These are phyloP conservation scores for Lepiota subincarnata DNA, from an alignment of 768 basidiomycete species.

Conservation along the genomic window DNA sequence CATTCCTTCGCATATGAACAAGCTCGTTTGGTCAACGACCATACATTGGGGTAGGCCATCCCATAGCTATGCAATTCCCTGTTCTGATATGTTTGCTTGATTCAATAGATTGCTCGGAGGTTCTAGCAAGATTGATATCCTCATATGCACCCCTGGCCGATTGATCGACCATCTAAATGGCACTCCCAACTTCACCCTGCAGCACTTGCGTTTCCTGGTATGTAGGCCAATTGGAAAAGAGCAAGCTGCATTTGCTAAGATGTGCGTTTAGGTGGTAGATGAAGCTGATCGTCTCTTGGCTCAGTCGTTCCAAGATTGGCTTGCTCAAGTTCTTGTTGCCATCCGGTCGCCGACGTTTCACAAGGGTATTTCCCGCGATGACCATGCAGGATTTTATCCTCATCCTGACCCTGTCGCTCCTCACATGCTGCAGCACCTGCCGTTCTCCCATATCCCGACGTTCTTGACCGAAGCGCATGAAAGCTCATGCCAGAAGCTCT, in stretches of 20 bases:
- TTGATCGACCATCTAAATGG: slow-evolving; percentile 90
- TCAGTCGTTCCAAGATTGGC: slow-evolving; percentile 96
- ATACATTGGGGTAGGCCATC: slow-evolving; percentile 41
- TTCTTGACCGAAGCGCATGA: slow-evolving; percentile 55
- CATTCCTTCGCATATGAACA: slow-evolving; percentile 95
- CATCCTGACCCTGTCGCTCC: slow-evolving; percentile 61
- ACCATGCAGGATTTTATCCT: slow-evolving; percentile 11
- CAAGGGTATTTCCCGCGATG: background rate
- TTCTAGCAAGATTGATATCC: slow-evolving; percentile 86
- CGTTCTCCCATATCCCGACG: slow-evolving; percentile 35
- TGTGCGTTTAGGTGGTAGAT: slow-evolving; percentile 72
- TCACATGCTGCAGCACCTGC: slow-evolving; percentile 43
- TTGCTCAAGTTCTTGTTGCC: slow-evolving; percentile 77
- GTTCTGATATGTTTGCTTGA: background rate
- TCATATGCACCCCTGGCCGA: slow-evolving; percentile 94
- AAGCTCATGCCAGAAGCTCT: slow-evolving; percentile 84
- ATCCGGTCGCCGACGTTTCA: slow-evolving; percentile 34
- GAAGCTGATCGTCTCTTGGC: slow-evolving; percentile 95
- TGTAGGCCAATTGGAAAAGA: slow-evolving; percentile 20
- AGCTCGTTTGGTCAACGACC: slow-evolving; percentile 66
- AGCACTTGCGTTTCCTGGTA: slow-evolving; percentile 93
- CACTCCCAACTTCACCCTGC: slow-evolving; percentile 87
- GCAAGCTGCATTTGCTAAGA: background rate
- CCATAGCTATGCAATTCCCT: background rate
- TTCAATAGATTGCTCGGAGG: slow-evolving; percentile 67